A percentile compares a stretch with the other conserved stretches of the same genome.
Evolutionary conservation across 257 asterid genomes (phyloP).

Genomic region (Nicotiana otophora): DNA sequence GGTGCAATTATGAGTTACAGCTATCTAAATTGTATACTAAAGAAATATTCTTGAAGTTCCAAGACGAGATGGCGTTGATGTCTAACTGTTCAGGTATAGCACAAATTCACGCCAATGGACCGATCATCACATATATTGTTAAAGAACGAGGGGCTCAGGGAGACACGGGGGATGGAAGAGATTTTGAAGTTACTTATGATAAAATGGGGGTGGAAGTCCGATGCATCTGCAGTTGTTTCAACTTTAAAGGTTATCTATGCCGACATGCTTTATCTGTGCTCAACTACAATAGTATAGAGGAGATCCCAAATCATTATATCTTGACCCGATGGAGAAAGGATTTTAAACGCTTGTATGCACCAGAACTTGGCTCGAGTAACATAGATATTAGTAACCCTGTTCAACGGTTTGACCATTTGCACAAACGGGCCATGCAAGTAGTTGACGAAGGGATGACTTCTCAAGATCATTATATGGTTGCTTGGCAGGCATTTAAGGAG

Average conservation of each 20-base stretch:
- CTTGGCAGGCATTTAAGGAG: slow-evolving; percentile 35
- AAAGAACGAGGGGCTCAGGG: slow-evolving; percentile 21
- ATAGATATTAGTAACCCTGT: slow-evolving; percentile 26
- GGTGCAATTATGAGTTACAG: slow-evolving; percentile 27
- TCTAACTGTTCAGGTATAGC: slow-evolving; percentile 21
- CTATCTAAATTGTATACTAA: slow-evolving; percentile 29
- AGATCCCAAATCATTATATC: slow-evolving; percentile 29
- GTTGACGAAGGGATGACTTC: slow-evolving; percentile 35
- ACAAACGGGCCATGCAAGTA: slow-evolving; percentile 30
- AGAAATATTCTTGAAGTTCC: slow-evolving; percentile 27
- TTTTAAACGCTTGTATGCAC: slow-evolving; percentile 26
- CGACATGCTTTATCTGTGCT: slow-evolving; percentile 30
- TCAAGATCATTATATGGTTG: slow-evolving; percentile 31
- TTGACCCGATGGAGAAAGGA: slow-evolving; percentile 36
- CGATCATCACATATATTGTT: slow-evolving; percentile 25
- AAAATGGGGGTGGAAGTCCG: slow-evolving; percentile 29
- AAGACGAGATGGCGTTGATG: slow-evolving; percentile 22
- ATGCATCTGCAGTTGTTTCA: slow-evolving; percentile 33
- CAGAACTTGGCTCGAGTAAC: slow-evolving; percentile 20
- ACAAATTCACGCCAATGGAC: slow-evolving; percentile 24
- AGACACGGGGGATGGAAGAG: slow-evolving; percentile 1
- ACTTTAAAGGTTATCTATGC: slow-evolving; percentile 32
- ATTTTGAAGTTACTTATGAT: slow-evolving; percentile 27
- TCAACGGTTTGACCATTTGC: slow-evolving; percentile 35
- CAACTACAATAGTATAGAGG: slow-evolving; percentile 23